Conservation (phyloP, 176 grass and related monocot genomes). For the Puccinellia tenuiflora region DNA sequence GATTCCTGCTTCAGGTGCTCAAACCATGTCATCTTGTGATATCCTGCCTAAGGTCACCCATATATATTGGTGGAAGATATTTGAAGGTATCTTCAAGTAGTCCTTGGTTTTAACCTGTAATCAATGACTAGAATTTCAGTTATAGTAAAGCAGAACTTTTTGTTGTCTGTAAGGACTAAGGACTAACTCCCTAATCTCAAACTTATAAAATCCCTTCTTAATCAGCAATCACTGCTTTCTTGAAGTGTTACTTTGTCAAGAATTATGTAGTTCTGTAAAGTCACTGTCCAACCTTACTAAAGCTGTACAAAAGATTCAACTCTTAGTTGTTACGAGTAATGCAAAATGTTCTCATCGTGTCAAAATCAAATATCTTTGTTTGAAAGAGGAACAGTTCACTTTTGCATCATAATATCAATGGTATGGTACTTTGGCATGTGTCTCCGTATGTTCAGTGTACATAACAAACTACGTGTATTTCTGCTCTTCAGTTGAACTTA, state of each 20-base stretch:
- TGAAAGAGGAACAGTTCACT: not conserved
- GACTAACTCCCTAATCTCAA: not conserved
- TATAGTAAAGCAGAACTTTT: not conserved
- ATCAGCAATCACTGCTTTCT: not conserved
- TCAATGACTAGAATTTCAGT: not conserved
- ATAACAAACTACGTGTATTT: not conserved
- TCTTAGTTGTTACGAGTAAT: not conserved
- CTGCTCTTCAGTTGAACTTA: conserved; percentile 4
- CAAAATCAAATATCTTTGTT: not conserved
- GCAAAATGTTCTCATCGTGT: not conserved
- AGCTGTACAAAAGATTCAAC: not conserved
- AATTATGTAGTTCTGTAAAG: not conserved
- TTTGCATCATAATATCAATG: not conserved
- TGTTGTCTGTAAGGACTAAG: not conserved
- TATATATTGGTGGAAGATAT: conserved; percentile 91
- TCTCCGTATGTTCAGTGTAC: not conserved
- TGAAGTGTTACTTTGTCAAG: not conserved
- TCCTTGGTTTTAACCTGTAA: not conserved
- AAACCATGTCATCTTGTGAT: conserved; percentile 60
- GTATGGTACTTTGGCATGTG: not conserved
- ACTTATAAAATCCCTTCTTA: not conserved
- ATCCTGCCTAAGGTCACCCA: conserved; percentile 57
- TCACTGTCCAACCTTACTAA: not conserved
- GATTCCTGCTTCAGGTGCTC: conserved; percentile 37
- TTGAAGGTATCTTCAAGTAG: conserved; percentile 59